phyloP scores from a whole-genome alignment of 768 basidiomycete genomes.

The Tricholoma matsutake region DNA sequence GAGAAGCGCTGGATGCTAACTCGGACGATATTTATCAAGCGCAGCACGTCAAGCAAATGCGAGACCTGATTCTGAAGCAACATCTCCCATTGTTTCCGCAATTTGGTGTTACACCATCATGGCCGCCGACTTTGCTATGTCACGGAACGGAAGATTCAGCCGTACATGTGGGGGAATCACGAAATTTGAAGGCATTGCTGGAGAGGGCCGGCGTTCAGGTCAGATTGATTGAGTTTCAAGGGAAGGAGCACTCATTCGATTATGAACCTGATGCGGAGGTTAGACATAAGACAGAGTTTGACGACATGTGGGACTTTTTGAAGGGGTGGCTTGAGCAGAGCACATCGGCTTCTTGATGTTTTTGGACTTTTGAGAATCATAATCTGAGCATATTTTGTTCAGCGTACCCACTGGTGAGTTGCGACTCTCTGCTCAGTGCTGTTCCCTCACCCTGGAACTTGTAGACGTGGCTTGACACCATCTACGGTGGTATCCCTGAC shows the following conservation, averaged over 20 bases:
- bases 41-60: conserved; percentile 4
- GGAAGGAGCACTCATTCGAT: conserved; percentile 52
- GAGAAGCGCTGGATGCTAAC: conserved; percentile 19
- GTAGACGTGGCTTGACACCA: neutral
- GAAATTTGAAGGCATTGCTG: conserved; percentile 23
- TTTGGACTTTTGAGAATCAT: neutral
- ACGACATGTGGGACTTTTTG: conserved; percentile 37
- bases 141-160: conserved; percentile 50
- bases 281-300: conserved; percentile 33
- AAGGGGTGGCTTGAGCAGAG: conserved; percentile 1
- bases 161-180: conserved; percentile 41
- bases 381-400: neutral
- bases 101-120: conserved; percentile 29
- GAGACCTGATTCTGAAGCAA: conserved; percentile 22
- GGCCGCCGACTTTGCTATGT: conserved; percentile 46
- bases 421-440: neutral
- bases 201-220: conserved; percentile 23
- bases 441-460: neutral
- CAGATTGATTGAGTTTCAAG: conserved; percentile 21
- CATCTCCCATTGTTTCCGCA: conserved; percentile 45
- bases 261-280: conserved; percentile 43
- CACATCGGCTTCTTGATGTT: neutral
- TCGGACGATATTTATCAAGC: neutral
- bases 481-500: neutral
- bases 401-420: neutral